Conservation (phyloP, 257 asterid species). For the Avicennia marina region DNA sequence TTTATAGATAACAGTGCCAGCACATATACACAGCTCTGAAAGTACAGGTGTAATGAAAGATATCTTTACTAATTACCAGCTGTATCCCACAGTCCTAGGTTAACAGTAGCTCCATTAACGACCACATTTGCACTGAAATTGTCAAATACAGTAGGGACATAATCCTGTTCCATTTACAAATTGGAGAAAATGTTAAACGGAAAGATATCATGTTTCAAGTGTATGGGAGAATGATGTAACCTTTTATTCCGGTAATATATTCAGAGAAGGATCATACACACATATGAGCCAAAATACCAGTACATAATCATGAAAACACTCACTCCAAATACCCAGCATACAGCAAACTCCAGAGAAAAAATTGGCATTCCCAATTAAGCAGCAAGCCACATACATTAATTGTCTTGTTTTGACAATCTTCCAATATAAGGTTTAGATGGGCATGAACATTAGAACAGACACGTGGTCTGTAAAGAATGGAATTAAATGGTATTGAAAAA, state of each 20-base stretch:
- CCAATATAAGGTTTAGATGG: background rate
- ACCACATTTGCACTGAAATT: slow-evolving; percentile 82
- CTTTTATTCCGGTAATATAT: no score
- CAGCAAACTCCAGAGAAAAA: no score
- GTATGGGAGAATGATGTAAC: no score
- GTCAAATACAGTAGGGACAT: slow-evolving; percentile 86
- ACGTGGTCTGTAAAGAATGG: background rate
- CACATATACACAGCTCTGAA: background rate
- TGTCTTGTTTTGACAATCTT: no score
- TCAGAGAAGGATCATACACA: no score
- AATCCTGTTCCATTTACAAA: slow-evolving; percentile 41
- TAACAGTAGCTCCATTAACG: slow-evolving; percentile 69
- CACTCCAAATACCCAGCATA: no score
- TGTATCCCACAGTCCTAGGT: slow-evolving; percentile 90
- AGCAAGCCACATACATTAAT: no score
- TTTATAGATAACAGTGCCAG: background rate
- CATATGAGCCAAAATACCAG: no score
- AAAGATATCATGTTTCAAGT: no score
- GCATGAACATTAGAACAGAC: background rate
- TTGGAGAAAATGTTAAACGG: no score
- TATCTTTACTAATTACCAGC: slow-evolving; percentile 41
- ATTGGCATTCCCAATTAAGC: no score
- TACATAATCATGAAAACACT: no score
- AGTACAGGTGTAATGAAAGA: background rate
- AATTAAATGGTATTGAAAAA: background rate